Evolutionary conservation across 345 rosid genomes (phyloP).

Genomic region (Lenwebbia sp.): DNA sequence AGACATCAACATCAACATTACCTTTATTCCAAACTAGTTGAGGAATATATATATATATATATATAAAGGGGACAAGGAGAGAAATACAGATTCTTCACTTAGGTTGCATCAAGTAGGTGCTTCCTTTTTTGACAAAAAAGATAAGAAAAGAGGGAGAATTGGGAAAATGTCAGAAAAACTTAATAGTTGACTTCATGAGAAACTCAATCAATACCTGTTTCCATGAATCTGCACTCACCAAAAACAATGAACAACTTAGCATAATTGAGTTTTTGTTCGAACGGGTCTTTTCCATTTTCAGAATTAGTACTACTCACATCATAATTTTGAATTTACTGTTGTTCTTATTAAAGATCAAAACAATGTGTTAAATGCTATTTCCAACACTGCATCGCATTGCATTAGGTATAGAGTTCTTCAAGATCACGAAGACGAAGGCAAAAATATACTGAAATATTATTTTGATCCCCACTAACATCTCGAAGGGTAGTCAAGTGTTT

Average conservation of each 20-base stretch:
- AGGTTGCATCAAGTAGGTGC: neutral
- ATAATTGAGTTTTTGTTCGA: neutral
- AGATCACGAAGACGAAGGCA: too few relatives aligned
- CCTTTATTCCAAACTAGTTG: too few relatives aligned
- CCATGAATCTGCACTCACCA: conserved; percentile 14
- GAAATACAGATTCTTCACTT: neutral
- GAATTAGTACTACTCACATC: conserved; percentile 22
- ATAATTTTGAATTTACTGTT: neutral
- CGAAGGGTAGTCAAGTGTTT: conserved; percentile 15
- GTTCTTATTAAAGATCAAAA: too few relatives aligned
- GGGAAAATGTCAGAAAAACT: neutral
- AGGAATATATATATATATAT: too few relatives aligned
- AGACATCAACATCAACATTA: too few relatives aligned
- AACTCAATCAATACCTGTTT: conserved; percentile 7
- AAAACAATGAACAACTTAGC: neutral
- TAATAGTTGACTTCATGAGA: neutral
- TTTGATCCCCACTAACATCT: conserved; percentile 19
- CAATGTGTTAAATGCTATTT: too few relatives aligned
- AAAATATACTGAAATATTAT: too few relatives aligned
- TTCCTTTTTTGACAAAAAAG: neutral
- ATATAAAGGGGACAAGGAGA: too few relatives aligned
- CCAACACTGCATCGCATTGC: too few relatives aligned
- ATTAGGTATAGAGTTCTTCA: too few relatives aligned
- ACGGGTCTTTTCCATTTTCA: neutral
- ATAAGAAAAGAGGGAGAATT: neutral